A percentile compares a stretch with the other conserved stretches of the same genome.
Evolutionary conservation across 108 stramenopile species (phyloP).

Genomic region (Chaetoceros muelleri): DNA sequence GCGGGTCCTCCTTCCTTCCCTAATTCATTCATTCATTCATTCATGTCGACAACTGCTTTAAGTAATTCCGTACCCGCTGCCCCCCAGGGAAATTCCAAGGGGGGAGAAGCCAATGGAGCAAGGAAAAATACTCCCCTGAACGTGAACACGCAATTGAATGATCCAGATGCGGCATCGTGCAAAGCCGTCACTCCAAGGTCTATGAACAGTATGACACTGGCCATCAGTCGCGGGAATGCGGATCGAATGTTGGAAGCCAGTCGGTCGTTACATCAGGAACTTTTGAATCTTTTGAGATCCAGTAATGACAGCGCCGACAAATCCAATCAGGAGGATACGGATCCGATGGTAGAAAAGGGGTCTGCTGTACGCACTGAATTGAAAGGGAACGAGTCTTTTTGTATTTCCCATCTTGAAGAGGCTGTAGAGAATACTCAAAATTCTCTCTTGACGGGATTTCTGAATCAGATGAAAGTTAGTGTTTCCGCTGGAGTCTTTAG

Average conservation of each 20-base stretch:
- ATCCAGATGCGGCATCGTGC: too few relatives aligned
- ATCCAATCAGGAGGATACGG: slow-evolving; percentile 12
- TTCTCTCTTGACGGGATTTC: not conserved
- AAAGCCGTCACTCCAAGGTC: not conserved
- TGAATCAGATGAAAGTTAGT: not conserved
- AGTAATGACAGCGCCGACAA: too few relatives aligned
- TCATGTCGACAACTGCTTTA: too few relatives aligned
- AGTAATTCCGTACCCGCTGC: too few relatives aligned
- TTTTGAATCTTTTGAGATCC: slow-evolving; percentile 15
- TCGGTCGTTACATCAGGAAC: slow-evolving; percentile 30
- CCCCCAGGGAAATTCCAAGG: too few relatives aligned
- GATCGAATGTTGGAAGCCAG: slow-evolving; percentile 47
- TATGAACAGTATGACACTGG: slow-evolving; percentile 35
- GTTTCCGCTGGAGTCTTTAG: slow-evolving; percentile 5
- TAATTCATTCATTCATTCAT: too few relatives aligned
- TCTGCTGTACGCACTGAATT: not conserved
- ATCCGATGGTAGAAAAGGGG: not conserved
- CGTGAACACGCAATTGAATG: too few relatives aligned
- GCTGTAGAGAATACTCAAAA: slow-evolving; percentile 3
- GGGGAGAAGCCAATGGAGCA: too few relatives aligned
- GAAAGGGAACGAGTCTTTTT: not conserved
- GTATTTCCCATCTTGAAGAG: not conserved
- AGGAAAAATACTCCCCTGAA: too few relatives aligned
- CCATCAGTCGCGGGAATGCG: slow-evolving; percentile 46
- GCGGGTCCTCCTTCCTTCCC: too few relatives aligned